Conservation (phyloP, 2,329 filamentous ascomycete genomes). For the Penicillium sp. region DNA sequence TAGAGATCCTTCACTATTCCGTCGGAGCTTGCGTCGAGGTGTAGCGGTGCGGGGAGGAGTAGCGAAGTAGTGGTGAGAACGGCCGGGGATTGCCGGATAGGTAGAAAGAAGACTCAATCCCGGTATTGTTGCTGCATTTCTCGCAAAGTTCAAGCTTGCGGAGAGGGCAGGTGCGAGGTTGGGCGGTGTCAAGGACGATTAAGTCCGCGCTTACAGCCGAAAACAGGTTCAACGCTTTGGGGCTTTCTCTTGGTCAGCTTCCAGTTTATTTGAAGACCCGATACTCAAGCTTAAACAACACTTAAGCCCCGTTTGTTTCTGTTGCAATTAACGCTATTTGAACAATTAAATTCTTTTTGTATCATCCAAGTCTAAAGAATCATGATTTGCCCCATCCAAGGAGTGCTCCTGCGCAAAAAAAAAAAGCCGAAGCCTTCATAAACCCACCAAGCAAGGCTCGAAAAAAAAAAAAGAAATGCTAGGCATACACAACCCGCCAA, state of each 20-base stretch:
- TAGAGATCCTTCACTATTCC: background rate
- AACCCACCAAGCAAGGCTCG: background rate
- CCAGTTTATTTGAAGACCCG: background rate
- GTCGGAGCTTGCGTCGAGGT: constrained; percentile 8
- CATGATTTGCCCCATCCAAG: background rate
- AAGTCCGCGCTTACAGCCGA: constrained; percentile 21
- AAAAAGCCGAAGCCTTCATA: background rate
- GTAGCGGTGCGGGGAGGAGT: constrained; percentile 4
- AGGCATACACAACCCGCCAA: constrained; percentile 11
- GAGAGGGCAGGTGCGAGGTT: constrained; percentile 2
- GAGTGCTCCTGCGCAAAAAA: background rate
- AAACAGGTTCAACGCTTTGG: constrained; percentile 6
- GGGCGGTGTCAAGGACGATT: constrained; percentile 19
- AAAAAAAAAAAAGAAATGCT: constrained; percentile 2
- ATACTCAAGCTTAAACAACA: background rate
- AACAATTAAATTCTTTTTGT: constrained; percentile 8
- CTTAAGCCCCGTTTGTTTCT: background rate
- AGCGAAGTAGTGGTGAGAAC: background rate
- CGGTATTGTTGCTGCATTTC: constrained; percentile 6
- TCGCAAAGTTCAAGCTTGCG: constrained; percentile 2
- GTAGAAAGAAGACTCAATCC: background rate
- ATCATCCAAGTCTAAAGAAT: constrained; percentile 13
- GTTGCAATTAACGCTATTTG: background rate
- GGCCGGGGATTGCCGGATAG: background rate
- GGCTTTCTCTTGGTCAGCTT: background rate